Conservation (phyloP, 2,329 filamentous ascomycete genomes). For the Neocatenulostroma microsporum region DNA sequence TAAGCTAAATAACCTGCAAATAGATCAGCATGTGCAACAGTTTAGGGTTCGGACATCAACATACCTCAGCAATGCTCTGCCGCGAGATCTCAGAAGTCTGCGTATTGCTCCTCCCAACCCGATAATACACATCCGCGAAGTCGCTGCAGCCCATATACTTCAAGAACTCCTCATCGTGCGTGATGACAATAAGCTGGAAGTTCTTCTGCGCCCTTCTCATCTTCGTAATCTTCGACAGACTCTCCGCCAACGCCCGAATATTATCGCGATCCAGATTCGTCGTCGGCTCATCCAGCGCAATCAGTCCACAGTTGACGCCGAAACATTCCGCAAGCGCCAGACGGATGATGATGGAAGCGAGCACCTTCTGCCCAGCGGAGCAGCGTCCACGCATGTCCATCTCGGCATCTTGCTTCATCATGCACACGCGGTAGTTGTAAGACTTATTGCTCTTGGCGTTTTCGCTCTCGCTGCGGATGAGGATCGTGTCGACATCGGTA, state of each 20-base stretch:
- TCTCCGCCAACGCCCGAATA: constrained; percentile 78
- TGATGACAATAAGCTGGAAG: constrained; percentile 97
- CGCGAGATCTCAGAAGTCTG: constrained; percentile 83
- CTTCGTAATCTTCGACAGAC: constrained; percentile 79
- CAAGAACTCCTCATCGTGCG: constrained; percentile 95
- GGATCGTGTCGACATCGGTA: constrained; percentile 92
- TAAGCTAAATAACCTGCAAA: too few relatives aligned
- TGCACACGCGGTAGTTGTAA: constrained; percentile 95
- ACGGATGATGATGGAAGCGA: constrained; percentile 95
- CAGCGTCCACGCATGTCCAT: constrained; percentile 99
- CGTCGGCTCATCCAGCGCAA: constrained; percentile 94
- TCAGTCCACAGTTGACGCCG: constrained; percentile 88
- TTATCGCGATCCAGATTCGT: constrained; percentile 96
- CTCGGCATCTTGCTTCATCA: constrained; percentile 94
- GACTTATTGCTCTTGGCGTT: constrained; percentile 63
- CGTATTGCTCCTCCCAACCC: constrained; percentile 70
- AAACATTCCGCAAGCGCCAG: constrained; percentile 94
- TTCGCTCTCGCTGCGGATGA: constrained; percentile 83
- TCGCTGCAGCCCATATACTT: constrained; percentile 89
- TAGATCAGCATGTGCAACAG: too few relatives aligned
- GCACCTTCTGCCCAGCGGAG: constrained; percentile 91
- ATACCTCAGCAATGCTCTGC: constrained; percentile 34
- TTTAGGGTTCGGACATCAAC: constrained; percentile 1
- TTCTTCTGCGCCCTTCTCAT: constrained; percentile 77
- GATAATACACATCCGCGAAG: constrained; percentile 86